Base-by-base conservation (phyloP, 768 basidiomycete genomes). In the Crassisporium funariophilum region DNA sequence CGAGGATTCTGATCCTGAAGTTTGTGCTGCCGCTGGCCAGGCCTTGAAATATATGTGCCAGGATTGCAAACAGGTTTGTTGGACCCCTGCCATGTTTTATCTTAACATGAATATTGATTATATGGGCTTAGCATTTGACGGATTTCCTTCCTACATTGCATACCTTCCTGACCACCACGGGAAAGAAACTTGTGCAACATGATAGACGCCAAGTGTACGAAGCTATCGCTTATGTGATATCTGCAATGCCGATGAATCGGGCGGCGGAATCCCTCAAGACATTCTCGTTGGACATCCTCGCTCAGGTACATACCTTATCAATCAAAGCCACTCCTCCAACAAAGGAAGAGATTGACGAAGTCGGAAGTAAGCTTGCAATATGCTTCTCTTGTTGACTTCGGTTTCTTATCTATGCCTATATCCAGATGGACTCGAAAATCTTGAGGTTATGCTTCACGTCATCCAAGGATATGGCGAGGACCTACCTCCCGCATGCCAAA, bases 21-120 rank as follows among this genome's bases (percentile, higher is more conserved):
- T 98, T 23, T 83, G 83, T 52, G 92, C 93, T 15, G 97, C 97
- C 15, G 91, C 97, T 3, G 91, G 95, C 2, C 93, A 97, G 63
- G 94, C 97, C 7, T 77, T 99, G 70, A 95, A 94, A 64, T 98
- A 90, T 68, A 76, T 99, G 51, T 98, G 95, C 66, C 88, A 97
- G 63, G 97, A 99, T 66, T 98, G 97, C 72, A 92, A 87, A 73
- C 74, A 79, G 73, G 92, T 91, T 59, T 52, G 72, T 34, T 2
- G 2, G n/a, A n/a, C n/a, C 52, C 22, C 31, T 47, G 20, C 49
- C 22, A 29, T 36, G 23, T 22, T 11, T 11, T 19, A 17, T 17
- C n/a, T 51, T n/a, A 9, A 35, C 7, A 44, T 11, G 23, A 29
- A 43, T 47, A 46, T 35, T 43, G 42, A 4, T 34, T 23, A 44